phyloP scores from a whole-genome alignment of 768 basidiomycete genomes.

The Lactarius trivialis region DNA sequence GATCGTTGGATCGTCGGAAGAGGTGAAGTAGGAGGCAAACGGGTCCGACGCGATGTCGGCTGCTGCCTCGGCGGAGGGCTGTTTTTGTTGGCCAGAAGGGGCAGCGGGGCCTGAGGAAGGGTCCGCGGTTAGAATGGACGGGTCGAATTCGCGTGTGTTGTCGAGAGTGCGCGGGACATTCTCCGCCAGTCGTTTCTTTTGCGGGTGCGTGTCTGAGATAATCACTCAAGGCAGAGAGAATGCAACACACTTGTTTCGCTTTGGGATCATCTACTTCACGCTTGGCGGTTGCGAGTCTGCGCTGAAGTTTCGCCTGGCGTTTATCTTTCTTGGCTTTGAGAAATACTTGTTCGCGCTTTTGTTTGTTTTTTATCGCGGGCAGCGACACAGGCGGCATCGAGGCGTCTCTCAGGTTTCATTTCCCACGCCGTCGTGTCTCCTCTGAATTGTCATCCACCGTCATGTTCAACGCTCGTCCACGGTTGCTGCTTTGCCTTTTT shows the following conservation, averaged over 20 bases:
- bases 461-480: constrained; percentile 8
- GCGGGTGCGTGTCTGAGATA: neutral
- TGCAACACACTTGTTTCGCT: constrained; percentile 58
- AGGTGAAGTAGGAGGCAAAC: constrained; percentile 71
- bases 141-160: constrained; percentile 84
- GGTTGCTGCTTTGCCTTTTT: constrained; percentile 32
- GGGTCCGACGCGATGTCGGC: constrained; percentile 68
- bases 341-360: constrained; percentile 75
- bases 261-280: constrained; percentile 69
- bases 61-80: constrained; percentile 48
- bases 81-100: constrained; percentile 25
- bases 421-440: neutral
- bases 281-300: constrained; percentile 71
- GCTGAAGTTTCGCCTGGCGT: constrained; percentile 72
- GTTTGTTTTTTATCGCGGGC: constrained; percentile 81
- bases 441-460: neutral
- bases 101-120: constrained; percentile 30
- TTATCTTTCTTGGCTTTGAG: constrained; percentile 72
- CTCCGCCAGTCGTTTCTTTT: constrained; percentile 70
- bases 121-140: constrained; percentile 53
- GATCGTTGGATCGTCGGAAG: constrained; percentile 55
- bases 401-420: neutral
- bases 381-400: constrained; percentile 34
- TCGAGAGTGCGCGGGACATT: constrained; percentile 92
- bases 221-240: neutral